Evolutionary conservation across 2,329 filamentous ascomycete species (phyloP), one percentile per base, ranked within the genome.

Genomic region (Ophiostoma himal-ulmi): DNA sequence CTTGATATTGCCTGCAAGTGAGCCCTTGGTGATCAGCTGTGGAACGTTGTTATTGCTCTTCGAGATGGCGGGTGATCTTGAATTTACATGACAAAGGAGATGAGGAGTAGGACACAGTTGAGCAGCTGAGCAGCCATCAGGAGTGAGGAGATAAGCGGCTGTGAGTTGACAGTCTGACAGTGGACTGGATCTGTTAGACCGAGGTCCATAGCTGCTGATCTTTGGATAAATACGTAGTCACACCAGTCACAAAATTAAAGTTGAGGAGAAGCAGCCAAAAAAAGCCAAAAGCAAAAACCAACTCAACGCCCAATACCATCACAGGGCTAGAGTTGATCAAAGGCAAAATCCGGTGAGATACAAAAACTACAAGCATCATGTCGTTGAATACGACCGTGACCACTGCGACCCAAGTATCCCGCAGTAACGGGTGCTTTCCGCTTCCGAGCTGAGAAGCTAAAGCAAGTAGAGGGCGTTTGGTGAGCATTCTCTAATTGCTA

Each of bases 361-460:
- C 44, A 20, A 13, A 44, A 44, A 17, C 5, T 20, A 20, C 20
- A 48, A 48, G 44, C 17, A 48, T 48, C n/a, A 48, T 7, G 44
- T 48, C 44, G 44, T 48, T 48, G 17, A 48, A n/a, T 48, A 48
- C 44, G 44, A 48, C 44, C 17, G 44, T 48, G 44, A 48, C 44
- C 44, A 10, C n/a, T 57, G 13, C 10, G 52, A 57, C 52, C n/a
- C 52, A 26, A 26, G 22, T 26, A 26, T 26, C 52, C 52, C 22
- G 52, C 52, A 26, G 52, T 57, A 26, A 57, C 52, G 22, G 52
- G n/a, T 57, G 52, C 52, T 57, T 57, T 57, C 52, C 52, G 52
- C 22, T 57, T 26, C 52, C 52, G 52, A 26, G 22, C 52, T 22
- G 52, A 57, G 52, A 57, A 57, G 52, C 52, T 30, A 57, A 26